Conservation (phyloP, 805 yeast species). For the Jamesozyma rosinii region DNA sequence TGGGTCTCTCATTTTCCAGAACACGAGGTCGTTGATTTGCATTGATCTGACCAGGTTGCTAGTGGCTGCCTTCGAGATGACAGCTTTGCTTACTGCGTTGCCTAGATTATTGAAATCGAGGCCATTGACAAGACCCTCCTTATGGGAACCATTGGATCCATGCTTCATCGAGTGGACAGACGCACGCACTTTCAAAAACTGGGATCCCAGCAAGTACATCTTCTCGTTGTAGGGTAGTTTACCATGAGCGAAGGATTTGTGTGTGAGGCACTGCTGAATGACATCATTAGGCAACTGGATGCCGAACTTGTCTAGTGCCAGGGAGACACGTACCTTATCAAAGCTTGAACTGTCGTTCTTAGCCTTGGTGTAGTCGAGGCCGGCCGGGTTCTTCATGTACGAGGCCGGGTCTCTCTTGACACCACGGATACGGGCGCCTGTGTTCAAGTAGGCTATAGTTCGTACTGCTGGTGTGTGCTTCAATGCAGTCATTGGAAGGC, state of each 20-base stretch:
- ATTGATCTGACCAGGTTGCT: conserved; percentile 44
- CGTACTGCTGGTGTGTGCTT: conserved; percentile 11
- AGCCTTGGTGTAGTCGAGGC: conserved; percentile 42
- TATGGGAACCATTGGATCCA: conserved; percentile 21
- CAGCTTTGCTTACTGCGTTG: conserved; percentile 40
- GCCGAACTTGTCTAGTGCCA: conserved; percentile 19
- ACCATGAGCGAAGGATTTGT: conserved; percentile 92
- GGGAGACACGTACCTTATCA: conserved; percentile 14
- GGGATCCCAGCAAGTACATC: conserved; percentile 62
- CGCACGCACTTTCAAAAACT: conserved; percentile 42
- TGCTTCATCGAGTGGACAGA: conserved; percentile 25
- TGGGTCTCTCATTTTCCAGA: conserved; percentile 56
- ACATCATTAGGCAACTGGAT: conserved; percentile 47
- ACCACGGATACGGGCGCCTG: conserved; percentile 54
- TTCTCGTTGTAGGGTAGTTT: conserved; percentile 82
- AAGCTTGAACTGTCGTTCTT: conserved; percentile 39
- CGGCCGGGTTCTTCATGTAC: conserved; percentile 40
- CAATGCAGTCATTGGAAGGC: not conserved
- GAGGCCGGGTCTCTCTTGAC: conserved; percentile 62
- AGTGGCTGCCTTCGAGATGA: conserved; percentile 42
- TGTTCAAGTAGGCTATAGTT: conserved; percentile 33
- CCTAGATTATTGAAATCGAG: conserved; percentile 55
- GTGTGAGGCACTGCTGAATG: conserved; percentile 75
- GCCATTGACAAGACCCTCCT: conserved; percentile 30
- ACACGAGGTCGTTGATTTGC: conserved; percentile 45